Percentiles rank a stretch among this genome's conserved stretches.
Evolutionary conservation across 768 basidiomycete species (phyloP).

Genomic region (Phylloporus sp.): DNA sequence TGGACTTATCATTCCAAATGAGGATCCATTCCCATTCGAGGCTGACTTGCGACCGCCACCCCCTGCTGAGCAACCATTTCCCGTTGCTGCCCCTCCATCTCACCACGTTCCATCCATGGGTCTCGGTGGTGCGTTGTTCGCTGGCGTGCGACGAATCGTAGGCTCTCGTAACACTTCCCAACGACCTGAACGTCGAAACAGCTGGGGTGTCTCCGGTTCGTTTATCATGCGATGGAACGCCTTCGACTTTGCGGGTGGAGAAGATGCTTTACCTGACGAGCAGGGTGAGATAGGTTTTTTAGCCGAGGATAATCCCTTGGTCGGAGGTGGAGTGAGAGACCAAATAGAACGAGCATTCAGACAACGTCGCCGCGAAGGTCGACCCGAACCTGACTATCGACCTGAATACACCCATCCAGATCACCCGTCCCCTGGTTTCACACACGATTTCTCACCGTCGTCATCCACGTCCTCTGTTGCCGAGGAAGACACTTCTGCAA

Average conservation of each 20-base stretch:
- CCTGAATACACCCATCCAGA: constrained; percentile 63
- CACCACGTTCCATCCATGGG: constrained; percentile 59
- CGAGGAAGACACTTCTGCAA: constrained; percentile 37
- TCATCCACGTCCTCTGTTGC: constrained; percentile 26
- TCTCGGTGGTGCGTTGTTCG: constrained; percentile 60
- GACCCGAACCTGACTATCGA: constrained; percentile 44
- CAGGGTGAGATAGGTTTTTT: constrained; percentile 16
- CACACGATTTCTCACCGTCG: constrained; percentile 56
- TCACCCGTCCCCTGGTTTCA: constrained; percentile 57
- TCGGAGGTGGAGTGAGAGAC: constrained; percentile 13
- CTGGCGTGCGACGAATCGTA: constrained; percentile 34
- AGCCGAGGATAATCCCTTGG: constrained; percentile 12
- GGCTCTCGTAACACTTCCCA: constrained; percentile 10
- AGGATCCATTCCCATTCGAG: constrained; percentile 53
- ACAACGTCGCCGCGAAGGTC: constrained; percentile 10
- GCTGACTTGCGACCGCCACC: constrained; percentile 21
- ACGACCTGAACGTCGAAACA: constrained; percentile 11
- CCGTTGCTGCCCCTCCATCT: constrained; percentile 44
- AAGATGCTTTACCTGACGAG: constrained; percentile 12
- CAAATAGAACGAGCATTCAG: constrained; percentile 25
- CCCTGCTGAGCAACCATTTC: constrained; percentile 23
- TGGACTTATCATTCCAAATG: constrained; percentile 48
- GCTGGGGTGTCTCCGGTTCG: constrained; percentile 25
- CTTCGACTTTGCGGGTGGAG: constrained; percentile 16
- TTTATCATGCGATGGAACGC: constrained; percentile 31